Conservation (phyloP, 1,284 basidiomycete species). For the Cryptococcus sp. region DNA sequence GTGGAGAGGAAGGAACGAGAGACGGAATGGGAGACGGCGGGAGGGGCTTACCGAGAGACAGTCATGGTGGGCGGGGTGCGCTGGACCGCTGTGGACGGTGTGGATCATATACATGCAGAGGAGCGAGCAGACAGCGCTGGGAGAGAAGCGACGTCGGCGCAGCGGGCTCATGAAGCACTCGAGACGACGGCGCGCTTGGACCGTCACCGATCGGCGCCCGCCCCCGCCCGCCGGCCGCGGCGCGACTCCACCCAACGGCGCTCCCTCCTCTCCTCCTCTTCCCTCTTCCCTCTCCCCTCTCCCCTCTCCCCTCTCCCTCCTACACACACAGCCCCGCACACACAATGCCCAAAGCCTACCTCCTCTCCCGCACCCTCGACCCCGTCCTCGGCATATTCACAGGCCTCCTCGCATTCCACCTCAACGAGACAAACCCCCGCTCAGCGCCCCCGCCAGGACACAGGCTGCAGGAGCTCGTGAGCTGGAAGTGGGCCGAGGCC, state of each 20-base stretch:
- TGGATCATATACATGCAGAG: too few species aligned
- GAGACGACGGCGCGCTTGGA: too few species aligned
- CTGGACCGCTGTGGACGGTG: too few species aligned
- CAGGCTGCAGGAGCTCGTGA: constrained; percentile 60
- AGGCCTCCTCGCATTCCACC: constrained; percentile 71
- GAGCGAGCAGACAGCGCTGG: background rate
- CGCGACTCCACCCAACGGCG: background rate
- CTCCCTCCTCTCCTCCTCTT: background rate
- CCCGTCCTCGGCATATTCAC: constrained; percentile 76
- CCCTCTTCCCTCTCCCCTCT: background rate
- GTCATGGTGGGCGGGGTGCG: too few species aligned
- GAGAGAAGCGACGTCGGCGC: too few species aligned
- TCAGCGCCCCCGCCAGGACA: constrained; percentile 66
- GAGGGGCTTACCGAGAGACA: too few species aligned
- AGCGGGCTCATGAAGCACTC: too few species aligned
- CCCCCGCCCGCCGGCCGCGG: background rate
- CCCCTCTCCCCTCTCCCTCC: background rate
- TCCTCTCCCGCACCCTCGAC: constrained; percentile 56
- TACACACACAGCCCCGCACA: background rate
- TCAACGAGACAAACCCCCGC: constrained; percentile 79
- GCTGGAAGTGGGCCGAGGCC: constrained; percentile 63
- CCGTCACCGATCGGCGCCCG: too few species aligned
- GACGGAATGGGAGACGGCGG: too few species aligned
- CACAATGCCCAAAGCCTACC: constrained; percentile 43
- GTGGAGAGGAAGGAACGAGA: background rate